Conservation (phyloP, 768 basidiomycete species). For the Mycena capillaripes region DNA sequence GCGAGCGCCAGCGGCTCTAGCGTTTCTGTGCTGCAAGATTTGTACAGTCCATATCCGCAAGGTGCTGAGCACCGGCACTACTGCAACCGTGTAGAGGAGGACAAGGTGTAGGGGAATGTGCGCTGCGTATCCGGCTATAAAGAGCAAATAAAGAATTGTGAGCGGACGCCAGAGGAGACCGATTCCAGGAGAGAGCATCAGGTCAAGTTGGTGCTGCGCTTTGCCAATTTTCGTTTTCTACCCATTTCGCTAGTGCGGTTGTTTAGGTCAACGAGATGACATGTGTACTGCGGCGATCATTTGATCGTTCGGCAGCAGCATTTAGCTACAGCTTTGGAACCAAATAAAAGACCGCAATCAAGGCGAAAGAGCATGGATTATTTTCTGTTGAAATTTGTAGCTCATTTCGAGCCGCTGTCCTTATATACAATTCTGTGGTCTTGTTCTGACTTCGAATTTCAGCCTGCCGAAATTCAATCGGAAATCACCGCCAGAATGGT, state of each 20-base stretch:
- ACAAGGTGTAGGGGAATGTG: not conserved
- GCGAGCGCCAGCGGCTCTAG: not conserved
- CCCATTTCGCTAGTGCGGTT: not conserved
- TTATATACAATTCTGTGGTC: too few species aligned
- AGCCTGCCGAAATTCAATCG: too few species aligned
- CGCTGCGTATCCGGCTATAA: not conserved
- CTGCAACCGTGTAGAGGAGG: not conserved
- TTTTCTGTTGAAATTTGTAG: too few species aligned
- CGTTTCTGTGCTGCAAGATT: not conserved
- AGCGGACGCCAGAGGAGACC: not conserved
- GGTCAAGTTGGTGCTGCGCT: not conserved
- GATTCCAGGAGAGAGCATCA: constrained; percentile 11
- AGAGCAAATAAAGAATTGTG: not conserved
- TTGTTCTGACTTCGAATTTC: too few species aligned
- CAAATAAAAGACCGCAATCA: too few species aligned
- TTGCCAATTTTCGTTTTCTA: not conserved
- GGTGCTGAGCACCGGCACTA: not conserved
- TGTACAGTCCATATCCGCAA: not conserved
- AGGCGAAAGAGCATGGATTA: too few species aligned
- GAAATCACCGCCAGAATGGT: too few species aligned
- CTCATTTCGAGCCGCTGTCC: too few species aligned
- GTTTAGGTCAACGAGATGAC: constrained; percentile 11
- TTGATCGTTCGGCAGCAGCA: not conserved
- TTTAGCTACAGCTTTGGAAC: too few species aligned
- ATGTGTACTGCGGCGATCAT: not conserved